Evolutionary conservation across 441 rosid species (phyloP).

Genomic region (Brassica balearica): DNA sequence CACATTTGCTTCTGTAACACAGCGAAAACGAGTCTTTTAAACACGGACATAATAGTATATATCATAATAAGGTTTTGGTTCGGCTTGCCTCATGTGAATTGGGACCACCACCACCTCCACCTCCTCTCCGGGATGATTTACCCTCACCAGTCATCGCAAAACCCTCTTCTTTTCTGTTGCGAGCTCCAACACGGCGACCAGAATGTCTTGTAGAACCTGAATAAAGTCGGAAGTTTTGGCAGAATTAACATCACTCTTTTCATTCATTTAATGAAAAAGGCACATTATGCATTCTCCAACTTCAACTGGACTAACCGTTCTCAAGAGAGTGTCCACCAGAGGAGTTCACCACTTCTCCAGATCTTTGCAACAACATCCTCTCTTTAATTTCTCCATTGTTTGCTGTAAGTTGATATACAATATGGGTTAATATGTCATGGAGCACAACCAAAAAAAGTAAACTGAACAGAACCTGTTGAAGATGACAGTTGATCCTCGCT

Average conservation of each 20-base stretch:
- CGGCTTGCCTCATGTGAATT: slow-evolving; percentile 64
- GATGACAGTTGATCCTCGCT: slow-evolving; percentile 50
- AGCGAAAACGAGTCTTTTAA: slow-evolving; percentile 15
- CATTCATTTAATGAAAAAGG: background rate
- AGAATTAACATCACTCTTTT: slow-evolving; percentile 8
- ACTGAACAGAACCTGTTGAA: slow-evolving; percentile 40
- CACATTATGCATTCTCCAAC: slow-evolving; percentile 14
- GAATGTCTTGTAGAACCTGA: slow-evolving; percentile 61
- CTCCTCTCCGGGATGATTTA: slow-evolving; percentile 69
- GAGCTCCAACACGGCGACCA: slow-evolving; percentile 54
- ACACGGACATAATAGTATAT: slow-evolving; percentile 17
- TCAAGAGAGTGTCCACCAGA: slow-evolving; percentile 46
- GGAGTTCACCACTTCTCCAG: slow-evolving; percentile 38
- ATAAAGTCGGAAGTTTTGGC: slow-evolving; percentile 29
- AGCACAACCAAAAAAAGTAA: background rate
- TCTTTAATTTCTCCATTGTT: slow-evolving; percentile 51
- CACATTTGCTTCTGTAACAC: slow-evolving; percentile 78
- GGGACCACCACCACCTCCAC: slow-evolving; percentile 60
- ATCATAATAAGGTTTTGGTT: slow-evolving; percentile 13
- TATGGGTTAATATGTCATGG: slow-evolving; percentile 21
- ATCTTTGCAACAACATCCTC: slow-evolving; percentile 39
- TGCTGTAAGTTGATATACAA: slow-evolving; percentile 38
- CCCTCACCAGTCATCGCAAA: slow-evolving; percentile 47
- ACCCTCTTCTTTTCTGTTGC: slow-evolving; percentile 56
- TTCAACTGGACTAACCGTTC: slow-evolving; percentile 48